These are phyloP conservation scores for Drechmeria coniospora DNA, from an alignment of 2,329 filamentous ascomycete species.

Conservation along the genomic window DNA sequence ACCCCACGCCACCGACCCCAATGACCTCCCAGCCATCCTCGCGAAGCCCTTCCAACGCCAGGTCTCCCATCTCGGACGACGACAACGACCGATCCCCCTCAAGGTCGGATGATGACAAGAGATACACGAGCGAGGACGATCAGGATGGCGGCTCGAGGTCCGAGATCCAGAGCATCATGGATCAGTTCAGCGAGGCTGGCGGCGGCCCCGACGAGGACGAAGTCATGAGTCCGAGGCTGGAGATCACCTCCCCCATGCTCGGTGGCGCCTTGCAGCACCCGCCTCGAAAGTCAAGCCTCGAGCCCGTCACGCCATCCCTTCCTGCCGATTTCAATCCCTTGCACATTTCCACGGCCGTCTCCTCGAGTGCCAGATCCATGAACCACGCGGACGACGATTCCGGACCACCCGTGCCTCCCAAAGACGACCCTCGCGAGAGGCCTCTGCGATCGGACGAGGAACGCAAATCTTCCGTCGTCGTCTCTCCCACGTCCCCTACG, in stretches of 20 bases:
- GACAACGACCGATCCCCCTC: slow-evolving; percentile 33
- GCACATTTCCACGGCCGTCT: slow-evolving; percentile 23
- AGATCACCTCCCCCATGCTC: slow-evolving; percentile 66
- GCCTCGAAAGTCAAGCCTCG: slow-evolving; percentile 73
- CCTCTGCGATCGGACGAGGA: slow-evolving; percentile 23
- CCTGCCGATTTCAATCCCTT: slow-evolving; percentile 31
- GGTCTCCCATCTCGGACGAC: slow-evolving; percentile 24
- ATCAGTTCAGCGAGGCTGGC: slow-evolving; percentile 70
- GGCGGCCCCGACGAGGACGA: slow-evolving; percentile 61
- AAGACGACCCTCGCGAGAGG: slow-evolving; percentile 34
- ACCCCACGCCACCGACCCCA: slow-evolving; percentile 43
- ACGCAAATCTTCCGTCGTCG: slow-evolving; percentile 12
- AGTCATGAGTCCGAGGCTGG: slow-evolving; percentile 81
- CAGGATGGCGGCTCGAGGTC: slow-evolving; percentile 56
- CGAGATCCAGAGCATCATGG: slow-evolving; percentile 96
- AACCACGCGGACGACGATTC: slow-evolving; percentile 27
- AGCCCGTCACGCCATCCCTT: slow-evolving; percentile 44
- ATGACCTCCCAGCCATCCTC: slow-evolving; percentile 40
- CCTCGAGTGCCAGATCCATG: slow-evolving; percentile 20
- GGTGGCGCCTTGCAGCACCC: slow-evolving; percentile 55
- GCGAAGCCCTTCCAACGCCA: slow-evolving; percentile 39
- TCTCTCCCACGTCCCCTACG: slow-evolving; percentile 29
- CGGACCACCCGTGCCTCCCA: slow-evolving; percentile 43
- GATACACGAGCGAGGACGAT: slow-evolving; percentile 43
- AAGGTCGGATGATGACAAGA: slow-evolving; percentile 42